Evolutionary conservation across 495 filamentous ascomycete species (phyloP).

Genomic region (Halenospora varia): DNA sequence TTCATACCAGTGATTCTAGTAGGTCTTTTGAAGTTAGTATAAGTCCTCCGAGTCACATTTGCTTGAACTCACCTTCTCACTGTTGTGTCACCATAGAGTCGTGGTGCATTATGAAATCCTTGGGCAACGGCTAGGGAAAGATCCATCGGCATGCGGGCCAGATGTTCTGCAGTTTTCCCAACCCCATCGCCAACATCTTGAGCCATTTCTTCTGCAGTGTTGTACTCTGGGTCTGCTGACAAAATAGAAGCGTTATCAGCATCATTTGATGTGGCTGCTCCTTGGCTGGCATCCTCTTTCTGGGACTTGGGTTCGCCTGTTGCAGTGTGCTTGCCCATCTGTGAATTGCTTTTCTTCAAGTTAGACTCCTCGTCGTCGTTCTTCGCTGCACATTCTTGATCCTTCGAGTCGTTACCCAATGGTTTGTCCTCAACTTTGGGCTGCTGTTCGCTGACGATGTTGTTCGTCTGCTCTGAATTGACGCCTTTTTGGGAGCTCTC

Average conservation of each 20-base stretch:
- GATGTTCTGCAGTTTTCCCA: constrained; percentile 39
- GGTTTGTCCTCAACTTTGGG: not conserved
- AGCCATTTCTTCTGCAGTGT: constrained; percentile 32
- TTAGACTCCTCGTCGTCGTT: not conserved
- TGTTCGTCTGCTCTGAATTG: not conserved
- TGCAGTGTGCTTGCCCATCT: constrained; percentile 9
- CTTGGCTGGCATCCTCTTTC: not conserved
- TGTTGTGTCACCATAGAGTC: constrained; percentile 64
- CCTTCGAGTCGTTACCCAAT: not conserved
- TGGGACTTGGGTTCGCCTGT: constrained; percentile 9
- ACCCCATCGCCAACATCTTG: constrained; percentile 44
- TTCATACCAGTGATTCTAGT: constrained; percentile 62
- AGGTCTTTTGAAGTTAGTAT: constrained; percentile 36
- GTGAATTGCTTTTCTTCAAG: not conserved
- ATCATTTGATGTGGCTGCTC: constrained; percentile 11
- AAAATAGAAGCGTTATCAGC: constrained; percentile 9
- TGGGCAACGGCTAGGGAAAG: constrained; percentile 69
- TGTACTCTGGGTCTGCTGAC: constrained; percentile 16
- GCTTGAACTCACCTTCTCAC: constrained; percentile 29
- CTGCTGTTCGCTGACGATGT: not conserved
- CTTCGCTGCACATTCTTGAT: not conserved
- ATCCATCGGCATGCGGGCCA: constrained; percentile 52
- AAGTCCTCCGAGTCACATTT: too few species aligned
- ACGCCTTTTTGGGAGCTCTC: not conserved
- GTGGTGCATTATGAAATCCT: constrained; percentile 80